Evolutionary conservation across 345 rosid genomes (phyloP).

Genomic region (Rhodamnia argentea): DNA sequence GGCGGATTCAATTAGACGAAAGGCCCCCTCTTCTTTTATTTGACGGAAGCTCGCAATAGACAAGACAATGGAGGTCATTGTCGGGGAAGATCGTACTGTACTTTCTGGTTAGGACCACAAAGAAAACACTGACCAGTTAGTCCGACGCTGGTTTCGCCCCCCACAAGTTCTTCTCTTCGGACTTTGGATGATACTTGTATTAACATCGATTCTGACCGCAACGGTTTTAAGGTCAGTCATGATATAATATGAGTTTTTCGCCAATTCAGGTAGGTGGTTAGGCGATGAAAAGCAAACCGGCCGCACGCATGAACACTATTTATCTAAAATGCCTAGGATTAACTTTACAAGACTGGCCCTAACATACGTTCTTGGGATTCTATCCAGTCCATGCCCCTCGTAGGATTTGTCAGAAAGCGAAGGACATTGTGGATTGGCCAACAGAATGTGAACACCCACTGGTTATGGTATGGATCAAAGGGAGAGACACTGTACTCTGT

Average conservation of each 20-base stretch:
- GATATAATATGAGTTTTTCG: background rate
- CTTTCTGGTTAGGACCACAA: background rate
- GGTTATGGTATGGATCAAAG: conserved; percentile 29
- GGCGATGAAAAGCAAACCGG: background rate
- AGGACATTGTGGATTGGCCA: background rate
- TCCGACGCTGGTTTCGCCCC: background rate
- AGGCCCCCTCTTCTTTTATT: background rate
- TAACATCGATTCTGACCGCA: background rate
- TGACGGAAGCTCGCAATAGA: background rate
- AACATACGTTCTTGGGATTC: background rate
- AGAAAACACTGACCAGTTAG: background rate
- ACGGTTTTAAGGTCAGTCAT: background rate
- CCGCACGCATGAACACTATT: background rate
- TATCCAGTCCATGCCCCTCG: background rate
- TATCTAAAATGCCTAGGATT: background rate
- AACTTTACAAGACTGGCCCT: background rate
- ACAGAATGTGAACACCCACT: background rate
- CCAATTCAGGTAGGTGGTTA: background rate
- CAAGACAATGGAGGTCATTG: background rate
- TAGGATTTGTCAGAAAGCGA: background rate
- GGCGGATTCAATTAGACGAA: background rate
- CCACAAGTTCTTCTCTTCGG: background rate
- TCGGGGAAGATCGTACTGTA: background rate
- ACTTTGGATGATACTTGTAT: background rate
- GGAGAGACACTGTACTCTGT: conserved; percentile 58